Conservation (phyloP, 257 asterid species). For the Rubia yunnanensis region DNA sequence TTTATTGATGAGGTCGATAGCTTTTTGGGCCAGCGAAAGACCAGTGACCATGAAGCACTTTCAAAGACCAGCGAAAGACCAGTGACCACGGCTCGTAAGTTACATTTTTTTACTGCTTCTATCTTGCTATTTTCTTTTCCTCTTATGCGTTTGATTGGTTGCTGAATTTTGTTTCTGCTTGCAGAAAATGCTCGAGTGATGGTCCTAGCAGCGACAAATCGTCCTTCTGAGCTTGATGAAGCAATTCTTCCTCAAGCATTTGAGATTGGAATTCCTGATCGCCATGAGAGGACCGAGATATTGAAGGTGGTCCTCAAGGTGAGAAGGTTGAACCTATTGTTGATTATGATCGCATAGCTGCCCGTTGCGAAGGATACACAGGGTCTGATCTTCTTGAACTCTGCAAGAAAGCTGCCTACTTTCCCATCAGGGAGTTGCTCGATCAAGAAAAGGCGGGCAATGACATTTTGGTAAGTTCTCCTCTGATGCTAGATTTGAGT, state of each 20-base stretch:
- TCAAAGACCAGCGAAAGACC: too few species aligned
- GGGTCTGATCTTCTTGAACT: conserved; percentile 93
- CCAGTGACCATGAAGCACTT: conserved; percentile 74
- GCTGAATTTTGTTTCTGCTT: background rate
- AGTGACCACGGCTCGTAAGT: conserved; percentile 92
- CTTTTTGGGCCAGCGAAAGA: conserved; percentile 88
- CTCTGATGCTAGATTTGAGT: background rate
- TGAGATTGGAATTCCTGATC: conserved; percentile 76
- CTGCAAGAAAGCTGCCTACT: conserved; percentile 91
- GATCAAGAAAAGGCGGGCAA: conserved; percentile 63
- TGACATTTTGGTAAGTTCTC: conserved; percentile 34
- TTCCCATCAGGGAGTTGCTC: conserved; percentile 71
- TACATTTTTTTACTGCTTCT: background rate
- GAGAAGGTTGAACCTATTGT: conserved; percentile 60
- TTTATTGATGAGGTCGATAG: conserved; percentile 99
- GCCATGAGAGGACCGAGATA: conserved; percentile 57
- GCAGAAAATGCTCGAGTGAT: conserved; percentile 79
- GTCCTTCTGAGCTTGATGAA: conserved; percentile 97
- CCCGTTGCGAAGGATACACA: conserved; percentile 69
- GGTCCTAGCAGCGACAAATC: conserved; percentile 98
- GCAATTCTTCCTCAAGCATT: conserved; percentile 97
- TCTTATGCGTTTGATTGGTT: background rate
- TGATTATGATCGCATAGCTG: conserved; percentile 57
- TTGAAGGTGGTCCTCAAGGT: conserved; percentile 70
- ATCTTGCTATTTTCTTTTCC: background rate